Percentiles rank a stretch among this genome's conserved stretches.
Evolutionary conservation across 306 rosid genomes (phyloP).

Genomic region (Pterocarpus santalinus): DNA sequence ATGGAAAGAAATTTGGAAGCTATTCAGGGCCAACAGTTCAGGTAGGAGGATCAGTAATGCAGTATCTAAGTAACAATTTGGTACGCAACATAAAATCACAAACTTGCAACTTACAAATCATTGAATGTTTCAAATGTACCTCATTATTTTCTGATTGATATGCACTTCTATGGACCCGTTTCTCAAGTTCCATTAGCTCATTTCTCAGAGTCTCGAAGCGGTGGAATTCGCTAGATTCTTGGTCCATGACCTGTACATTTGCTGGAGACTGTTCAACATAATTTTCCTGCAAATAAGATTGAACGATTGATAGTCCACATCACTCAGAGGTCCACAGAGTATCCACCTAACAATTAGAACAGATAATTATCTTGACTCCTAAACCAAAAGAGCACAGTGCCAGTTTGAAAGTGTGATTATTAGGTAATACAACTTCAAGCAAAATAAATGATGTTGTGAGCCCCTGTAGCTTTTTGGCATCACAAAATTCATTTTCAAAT

Average conservation of each 20-base stretch:
- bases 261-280: conserved; percentile 64
- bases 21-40: background rate
- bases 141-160: conserved; percentile 77
- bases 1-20: conserved; percentile 11
- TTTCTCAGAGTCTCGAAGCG: conserved; percentile 86
- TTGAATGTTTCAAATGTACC: conserved; percentile 53
- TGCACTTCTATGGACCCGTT: conserved; percentile 83
- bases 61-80: background rate
- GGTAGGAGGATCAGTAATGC: background rate
- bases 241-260: conserved; percentile 54
- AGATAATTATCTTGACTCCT: conserved; percentile 6
- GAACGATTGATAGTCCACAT: conserved; percentile 42
- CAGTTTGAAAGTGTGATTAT: conserved; percentile 19
- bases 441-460: conserved; percentile 25
- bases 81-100: conserved; percentile 17
- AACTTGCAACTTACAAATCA: conserved; percentile 20
- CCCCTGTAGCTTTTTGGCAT: conserved; percentile 10
- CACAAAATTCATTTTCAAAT: conserved; percentile 19
- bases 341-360: conserved; percentile 42
- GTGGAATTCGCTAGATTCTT: conserved; percentile 73
- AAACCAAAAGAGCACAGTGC: conserved; percentile 32
- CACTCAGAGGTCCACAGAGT: conserved; percentile 31
- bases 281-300: conserved; percentile 67
- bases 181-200: conserved; percentile 91
- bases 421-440: conserved; percentile 24